A percentile compares a stretch with the other conserved stretches of the same genome.
These are phyloP conservation scores for Clausena lansium DNA, from an alignment of 345 rosid genomes.

Conservation along the genomic window DNA sequence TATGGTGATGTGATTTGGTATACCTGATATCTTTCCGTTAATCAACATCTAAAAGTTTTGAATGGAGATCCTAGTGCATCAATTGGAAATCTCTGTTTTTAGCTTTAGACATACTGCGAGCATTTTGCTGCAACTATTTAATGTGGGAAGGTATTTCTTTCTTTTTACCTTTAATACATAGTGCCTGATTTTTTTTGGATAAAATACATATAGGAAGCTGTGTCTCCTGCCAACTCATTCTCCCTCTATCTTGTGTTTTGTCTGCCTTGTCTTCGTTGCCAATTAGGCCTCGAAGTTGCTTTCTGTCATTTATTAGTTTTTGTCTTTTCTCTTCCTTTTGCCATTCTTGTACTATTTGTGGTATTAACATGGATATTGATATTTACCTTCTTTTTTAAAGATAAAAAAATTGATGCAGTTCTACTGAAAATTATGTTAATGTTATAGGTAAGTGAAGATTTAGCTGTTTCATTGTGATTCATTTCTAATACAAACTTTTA, in stretches of 20 bases:
- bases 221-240: no score
- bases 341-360: not conserved
- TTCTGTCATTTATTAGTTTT: no score
- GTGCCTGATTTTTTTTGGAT: no score
- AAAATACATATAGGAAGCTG: no score
- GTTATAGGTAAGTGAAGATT: not conserved
- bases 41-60: not conserved
- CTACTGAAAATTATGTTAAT: not conserved
- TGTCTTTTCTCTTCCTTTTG: not conserved
- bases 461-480: not conserved
- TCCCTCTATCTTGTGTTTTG: no score
- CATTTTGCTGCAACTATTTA: no score
- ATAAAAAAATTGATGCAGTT: not conserved
- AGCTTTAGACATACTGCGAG: no score
- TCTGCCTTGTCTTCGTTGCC: no score
- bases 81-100: not conserved
- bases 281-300: no score
- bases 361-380: not conserved
- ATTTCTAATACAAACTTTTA: not conserved
- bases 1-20: not conserved
- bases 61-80: not conserved
- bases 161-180: no score
- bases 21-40: not conserved
- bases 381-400: not conserved
- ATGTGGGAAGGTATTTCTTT: no score